Percentiles rank a stretch among this genome's conserved stretches.
Evolutionary conservation across 352 stramenopile genomes (phyloP).

Genomic region (Phytophthora tubulina): DNA sequence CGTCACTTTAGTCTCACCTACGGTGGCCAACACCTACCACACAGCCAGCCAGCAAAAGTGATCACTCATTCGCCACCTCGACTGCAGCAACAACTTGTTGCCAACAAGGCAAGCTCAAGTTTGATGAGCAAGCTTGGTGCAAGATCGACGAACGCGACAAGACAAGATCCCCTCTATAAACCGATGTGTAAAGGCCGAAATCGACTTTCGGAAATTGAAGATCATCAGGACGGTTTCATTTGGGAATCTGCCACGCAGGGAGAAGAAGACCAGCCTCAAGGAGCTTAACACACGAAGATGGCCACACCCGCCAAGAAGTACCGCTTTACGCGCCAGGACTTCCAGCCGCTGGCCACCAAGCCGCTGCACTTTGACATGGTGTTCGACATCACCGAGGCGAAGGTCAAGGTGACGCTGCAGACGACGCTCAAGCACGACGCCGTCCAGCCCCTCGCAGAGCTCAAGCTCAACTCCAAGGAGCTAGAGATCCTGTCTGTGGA

Average conservation of each 20-base stretch:
- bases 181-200: neutral
- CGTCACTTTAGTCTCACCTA: no score
- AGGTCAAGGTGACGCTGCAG: slow-evolving; percentile 73
- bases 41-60: no score
- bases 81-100: no score
- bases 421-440: slow-evolving; percentile 70
- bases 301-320: slow-evolving; percentile 60
- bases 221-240: slow-evolving; percentile 14
- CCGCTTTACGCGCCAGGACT: slow-evolving; percentile 76
- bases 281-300: slow-evolving; percentile 1
- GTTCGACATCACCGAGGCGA: slow-evolving; percentile 71
- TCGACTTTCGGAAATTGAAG: slow-evolving; percentile 5
- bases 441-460: slow-evolving; percentile 47
- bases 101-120: neutral
- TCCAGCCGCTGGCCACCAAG: slow-evolving; percentile 67
- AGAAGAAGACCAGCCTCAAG: neutral
- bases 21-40: no score
- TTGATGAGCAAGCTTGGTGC: slow-evolving; percentile 24
- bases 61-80: no score
- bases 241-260: slow-evolving; percentile 8
- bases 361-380: slow-evolving; percentile 85
- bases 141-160: slow-evolving; percentile 11
- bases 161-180: slow-evolving; percentile 1
- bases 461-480: slow-evolving; percentile 84
- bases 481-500: slow-evolving; percentile 72